A percentile compares a stretch with the other conserved stretches of the same genome.
Conservation (phyloP, 768 basidiomycete genomes). For the Termitomyces sp. region DNA sequence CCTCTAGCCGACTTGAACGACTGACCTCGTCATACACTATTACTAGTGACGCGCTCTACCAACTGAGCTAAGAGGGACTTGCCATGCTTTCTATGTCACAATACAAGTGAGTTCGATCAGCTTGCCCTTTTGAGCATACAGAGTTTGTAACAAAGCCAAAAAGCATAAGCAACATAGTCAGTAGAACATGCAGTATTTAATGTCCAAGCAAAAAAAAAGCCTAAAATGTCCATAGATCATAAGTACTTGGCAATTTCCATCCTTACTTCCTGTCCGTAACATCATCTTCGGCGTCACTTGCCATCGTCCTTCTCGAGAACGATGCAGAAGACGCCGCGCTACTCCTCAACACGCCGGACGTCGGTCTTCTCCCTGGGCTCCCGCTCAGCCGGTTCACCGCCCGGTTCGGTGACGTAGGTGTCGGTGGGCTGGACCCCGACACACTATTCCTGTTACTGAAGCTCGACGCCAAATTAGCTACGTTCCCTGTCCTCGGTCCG, state of each 20-base stretch:
- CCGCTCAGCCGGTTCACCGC: conserved; percentile 47
- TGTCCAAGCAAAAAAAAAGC: background rate
- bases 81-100: too few species aligned
- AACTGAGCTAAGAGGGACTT: conserved; percentile 4
- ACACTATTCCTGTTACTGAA: conserved; percentile 46
- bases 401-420: conserved; percentile 26
- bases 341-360: conserved; percentile 44
- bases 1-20: conserved; percentile 10
- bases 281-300: conserved; percentile 80
- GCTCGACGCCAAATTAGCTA: conserved; percentile 54
- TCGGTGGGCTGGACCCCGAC: conserved; percentile 26
- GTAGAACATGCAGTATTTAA: background rate
- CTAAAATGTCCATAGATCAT: conserved; percentile 13
- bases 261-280: conserved; percentile 37
- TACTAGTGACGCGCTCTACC: conserved; percentile 6
- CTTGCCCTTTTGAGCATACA: too few species aligned
- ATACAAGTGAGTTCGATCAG: too few species aligned
- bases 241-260: background rate
- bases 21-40: background rate
- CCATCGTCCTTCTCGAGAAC: conserved; percentile 74
- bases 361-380: conserved; percentile 40
- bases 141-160: too few species aligned
- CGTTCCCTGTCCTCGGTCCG: conserved; percentile 43
- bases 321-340: conserved; percentile 28
- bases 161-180: conserved; percentile 2